phyloP scores from a whole-genome alignment of 2,329 filamentous ascomycete species.

The Waltergamsia citrina region DNA sequence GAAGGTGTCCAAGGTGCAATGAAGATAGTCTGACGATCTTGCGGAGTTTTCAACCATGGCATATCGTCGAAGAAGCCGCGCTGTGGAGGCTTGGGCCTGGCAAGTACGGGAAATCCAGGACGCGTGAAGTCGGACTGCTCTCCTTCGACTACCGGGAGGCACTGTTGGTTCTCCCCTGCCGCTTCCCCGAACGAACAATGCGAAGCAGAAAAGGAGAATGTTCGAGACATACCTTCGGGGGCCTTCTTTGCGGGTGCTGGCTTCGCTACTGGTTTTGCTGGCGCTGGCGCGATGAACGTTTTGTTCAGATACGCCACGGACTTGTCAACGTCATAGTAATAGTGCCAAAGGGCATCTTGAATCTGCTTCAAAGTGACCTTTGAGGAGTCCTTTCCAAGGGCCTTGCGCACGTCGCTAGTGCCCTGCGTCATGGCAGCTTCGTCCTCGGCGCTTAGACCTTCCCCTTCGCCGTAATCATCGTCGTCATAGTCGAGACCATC shows the following conservation, averaged over 20 bases:
- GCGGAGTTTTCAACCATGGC: conserved; percentile 72
- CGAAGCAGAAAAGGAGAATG: conserved; percentile 20
- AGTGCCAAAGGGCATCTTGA: conserved; percentile 87
- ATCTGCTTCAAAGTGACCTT: conserved; percentile 59
- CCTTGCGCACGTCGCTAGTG: conserved; percentile 55
- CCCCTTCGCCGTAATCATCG: conserved; percentile 10
- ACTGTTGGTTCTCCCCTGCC: conserved; percentile 21
- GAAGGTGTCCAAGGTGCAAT: conserved; percentile 43
- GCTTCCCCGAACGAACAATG: conserved; percentile 14
- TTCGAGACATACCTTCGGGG: conserved; percentile 29
- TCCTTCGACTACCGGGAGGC: conserved; percentile 2
- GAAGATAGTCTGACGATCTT: conserved; percentile 54
- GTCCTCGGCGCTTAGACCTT: conserved; percentile 36
- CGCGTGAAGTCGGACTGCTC: neutral
- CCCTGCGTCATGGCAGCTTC: conserved; percentile 48
- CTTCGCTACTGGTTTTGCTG: conserved; percentile 28
- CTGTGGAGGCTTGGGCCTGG: neutral
- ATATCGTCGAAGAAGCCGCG: conserved; percentile 60
- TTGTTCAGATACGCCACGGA: conserved; percentile 71
- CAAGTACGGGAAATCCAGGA: neutral
- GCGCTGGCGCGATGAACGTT: conserved; percentile 38
- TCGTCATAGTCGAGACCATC: conserved; percentile 40
- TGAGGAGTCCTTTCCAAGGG: conserved; percentile 49
- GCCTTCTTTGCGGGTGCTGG: conserved; percentile 23
- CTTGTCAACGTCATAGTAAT: conserved; percentile 89